phyloP scores from a whole-genome alignment of 306 rosid species.

The Pterocarpus santalinus region DNA sequence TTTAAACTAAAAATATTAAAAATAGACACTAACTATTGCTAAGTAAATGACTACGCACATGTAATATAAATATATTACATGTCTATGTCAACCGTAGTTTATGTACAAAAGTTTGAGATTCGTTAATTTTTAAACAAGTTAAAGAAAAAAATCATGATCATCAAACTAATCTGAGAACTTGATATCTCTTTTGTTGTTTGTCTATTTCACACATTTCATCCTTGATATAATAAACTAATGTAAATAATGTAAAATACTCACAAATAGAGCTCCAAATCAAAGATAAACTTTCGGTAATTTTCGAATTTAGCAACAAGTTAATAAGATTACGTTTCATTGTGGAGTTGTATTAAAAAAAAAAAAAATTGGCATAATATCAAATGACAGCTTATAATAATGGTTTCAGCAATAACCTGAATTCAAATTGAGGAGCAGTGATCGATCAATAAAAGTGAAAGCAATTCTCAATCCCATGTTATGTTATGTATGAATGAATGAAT shows the following conservation, averaged over 20 bases:
- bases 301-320: too few relatives aligned
- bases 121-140: not conserved
- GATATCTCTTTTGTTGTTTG: not conserved
- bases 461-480: not conserved
- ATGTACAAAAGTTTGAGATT: not conserved
- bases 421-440: not conserved
- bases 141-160: not conserved
- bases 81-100: not conserved
- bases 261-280: not conserved
- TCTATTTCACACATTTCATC: not conserved
- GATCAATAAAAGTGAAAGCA: slow-evolving; percentile 8
- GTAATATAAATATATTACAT: slow-evolving; percentile 1
- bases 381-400: not conserved
- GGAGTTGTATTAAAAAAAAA: not conserved
- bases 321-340: too few relatives aligned
- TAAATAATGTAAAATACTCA: not conserved
- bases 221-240: not conserved
- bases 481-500: not conserved
- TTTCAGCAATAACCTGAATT: not conserved
- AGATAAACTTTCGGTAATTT: not conserved
- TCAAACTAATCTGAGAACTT: not conserved
- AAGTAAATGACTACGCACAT: not conserved
- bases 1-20: not conserved
- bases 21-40: not conserved
- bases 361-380: not conserved